phyloP scores from a whole-genome alignment of 73 alveolate species.

The Paramecium pentaurelia region DNA sequence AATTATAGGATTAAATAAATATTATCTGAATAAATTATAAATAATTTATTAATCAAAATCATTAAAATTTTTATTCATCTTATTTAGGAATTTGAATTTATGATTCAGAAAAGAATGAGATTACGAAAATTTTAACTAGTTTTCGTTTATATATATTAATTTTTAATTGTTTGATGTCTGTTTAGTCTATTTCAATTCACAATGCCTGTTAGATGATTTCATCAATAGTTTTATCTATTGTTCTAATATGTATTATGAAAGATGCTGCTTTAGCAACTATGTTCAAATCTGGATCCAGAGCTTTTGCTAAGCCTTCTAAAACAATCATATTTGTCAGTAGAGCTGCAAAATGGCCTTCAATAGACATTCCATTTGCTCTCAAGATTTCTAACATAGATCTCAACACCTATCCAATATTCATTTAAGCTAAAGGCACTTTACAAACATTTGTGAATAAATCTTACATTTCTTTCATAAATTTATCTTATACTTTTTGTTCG shows the following conservation, averaged over 20 bases:
- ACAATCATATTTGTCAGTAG: conserved; percentile 35
- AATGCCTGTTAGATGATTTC: conserved; percentile 14
- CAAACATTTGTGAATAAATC: conserved; percentile 19
- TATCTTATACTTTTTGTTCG: conserved; percentile 4
- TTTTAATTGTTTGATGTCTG: background rate
- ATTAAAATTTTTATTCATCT: background rate
- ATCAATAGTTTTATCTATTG: conserved; percentile 22
- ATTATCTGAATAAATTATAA: no score
- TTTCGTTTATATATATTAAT: background rate
- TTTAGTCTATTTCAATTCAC: background rate
- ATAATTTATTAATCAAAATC: background rate
- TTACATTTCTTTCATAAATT: conserved; percentile 27
- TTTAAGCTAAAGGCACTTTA: conserved; percentile 44
- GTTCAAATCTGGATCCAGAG: background rate
- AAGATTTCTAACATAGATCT: conserved; percentile 39
- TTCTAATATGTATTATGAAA: background rate
- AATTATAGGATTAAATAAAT: background rate
- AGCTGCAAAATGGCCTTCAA: conserved; percentile 50
- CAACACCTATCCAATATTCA: conserved; percentile 37
- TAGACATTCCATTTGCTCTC: conserved; percentile 27
- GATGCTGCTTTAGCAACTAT: conserved; percentile 48
- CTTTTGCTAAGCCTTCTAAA: conserved; percentile 37
- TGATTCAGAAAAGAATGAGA: background rate
- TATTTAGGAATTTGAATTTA: background rate
- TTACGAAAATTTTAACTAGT: background rate